These are phyloP conservation scores for Fomitopsis pinicola DNA, from an alignment of 1,284 basidiomycete genomes.

Conservation along the genomic window DNA sequence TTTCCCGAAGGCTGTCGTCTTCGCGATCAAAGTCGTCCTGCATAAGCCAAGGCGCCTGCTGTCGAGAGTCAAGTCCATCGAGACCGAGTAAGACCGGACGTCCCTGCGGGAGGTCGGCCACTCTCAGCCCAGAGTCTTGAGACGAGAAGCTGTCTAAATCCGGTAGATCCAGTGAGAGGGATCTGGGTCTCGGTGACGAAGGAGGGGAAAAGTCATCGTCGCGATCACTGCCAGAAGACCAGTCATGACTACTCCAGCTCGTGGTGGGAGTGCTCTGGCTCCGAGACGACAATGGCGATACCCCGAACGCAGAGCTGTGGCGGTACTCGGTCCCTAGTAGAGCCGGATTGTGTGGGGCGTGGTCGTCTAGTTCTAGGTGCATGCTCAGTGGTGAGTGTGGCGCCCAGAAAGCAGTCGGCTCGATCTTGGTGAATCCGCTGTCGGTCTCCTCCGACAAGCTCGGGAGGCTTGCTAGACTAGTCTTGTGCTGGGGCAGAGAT, in stretches of 20 bases:
- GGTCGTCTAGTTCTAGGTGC: slow-evolving; percentile 1
- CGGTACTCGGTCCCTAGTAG: neutral
- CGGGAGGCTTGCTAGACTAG: neutral
- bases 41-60: neutral
- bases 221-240: slow-evolving; percentile 5
- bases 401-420: slow-evolving; percentile 18
- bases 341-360: slow-evolving; percentile 1
- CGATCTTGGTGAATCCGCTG: slow-evolving; percentile 11
- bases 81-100: neutral
- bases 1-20: neutral
- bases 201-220: slow-evolving; percentile 8
- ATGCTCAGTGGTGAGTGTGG: slow-evolving; percentile 18
- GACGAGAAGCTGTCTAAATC: slow-evolving; percentile 3
- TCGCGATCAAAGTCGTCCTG: neutral
- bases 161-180: slow-evolving; percentile 5
- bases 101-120: neutral
- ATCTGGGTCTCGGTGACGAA: slow-evolving; percentile 5
- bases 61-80: neutral
- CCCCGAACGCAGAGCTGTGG: neutral
- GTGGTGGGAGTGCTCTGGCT: slow-evolving; percentile 1
- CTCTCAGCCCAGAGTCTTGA: neutral
- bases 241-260: slow-evolving; percentile 6
- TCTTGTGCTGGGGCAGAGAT: slow-evolving; percentile 9
- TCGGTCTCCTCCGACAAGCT: slow-evolving; percentile 7
- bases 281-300: neutral